phyloP scores from a whole-genome alignment of 2,329 filamentous ascomycete species.

The Cordyceps tenuipes region DNA sequence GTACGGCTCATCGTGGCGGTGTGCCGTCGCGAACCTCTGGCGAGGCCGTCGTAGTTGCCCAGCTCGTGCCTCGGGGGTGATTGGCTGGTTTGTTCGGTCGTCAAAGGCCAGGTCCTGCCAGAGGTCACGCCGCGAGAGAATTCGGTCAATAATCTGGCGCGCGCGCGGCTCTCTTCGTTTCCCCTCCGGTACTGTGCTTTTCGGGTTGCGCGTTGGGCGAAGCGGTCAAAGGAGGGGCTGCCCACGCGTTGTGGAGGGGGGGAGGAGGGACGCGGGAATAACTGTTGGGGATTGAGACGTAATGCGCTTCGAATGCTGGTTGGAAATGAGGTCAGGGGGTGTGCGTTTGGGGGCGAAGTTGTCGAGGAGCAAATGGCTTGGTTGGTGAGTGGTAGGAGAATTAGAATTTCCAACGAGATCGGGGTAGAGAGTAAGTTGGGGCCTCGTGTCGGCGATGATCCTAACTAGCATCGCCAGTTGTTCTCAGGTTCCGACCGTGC shows the following conservation, averaged over 20 bases:
- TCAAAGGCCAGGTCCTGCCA: neutral
- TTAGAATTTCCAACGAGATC: neutral
- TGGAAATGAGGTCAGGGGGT: neutral
- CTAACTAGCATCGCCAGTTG: neutral
- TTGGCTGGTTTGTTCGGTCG: neutral
- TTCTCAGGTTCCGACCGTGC: no score
- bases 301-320: neutral
- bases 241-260: conserved; percentile 9
- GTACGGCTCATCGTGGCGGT: conserved; percentile 57
- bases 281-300: conserved; percentile 1
- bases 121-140: conserved; percentile 5
- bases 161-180: neutral
- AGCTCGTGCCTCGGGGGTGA: neutral
- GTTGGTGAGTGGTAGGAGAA: neutral
- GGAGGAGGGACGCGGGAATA: neutral
- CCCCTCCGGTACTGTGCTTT: neutral
- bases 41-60: neutral
- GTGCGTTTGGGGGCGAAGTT: neutral
- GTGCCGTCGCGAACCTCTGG: neutral
- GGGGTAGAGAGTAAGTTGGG: neutral
- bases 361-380: neutral
- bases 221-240: conserved; percentile 10
- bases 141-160: conserved; percentile 1
- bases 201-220: neutral
- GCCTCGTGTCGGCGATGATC: neutral